A percentile compares a stretch with the other conserved stretches of the same genome.
These are phyloP conservation scores for Phanerochaete sordida DNA, from an alignment of 768 basidiomycete species.

Conservation along the genomic window DNA sequence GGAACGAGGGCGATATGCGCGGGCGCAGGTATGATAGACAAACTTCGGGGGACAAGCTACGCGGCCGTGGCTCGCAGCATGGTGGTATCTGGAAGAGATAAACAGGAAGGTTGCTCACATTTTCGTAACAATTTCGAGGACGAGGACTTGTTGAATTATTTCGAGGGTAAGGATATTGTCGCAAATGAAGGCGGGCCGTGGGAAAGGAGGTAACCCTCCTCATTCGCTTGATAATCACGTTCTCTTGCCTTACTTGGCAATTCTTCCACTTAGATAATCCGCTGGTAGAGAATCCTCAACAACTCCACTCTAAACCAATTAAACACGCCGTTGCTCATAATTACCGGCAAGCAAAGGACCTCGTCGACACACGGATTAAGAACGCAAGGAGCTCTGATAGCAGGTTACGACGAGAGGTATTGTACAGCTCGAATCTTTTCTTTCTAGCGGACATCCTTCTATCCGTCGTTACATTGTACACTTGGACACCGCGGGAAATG, in stretches of 20 bases:
- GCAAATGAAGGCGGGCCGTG: conserved; percentile 3
- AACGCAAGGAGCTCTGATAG: too few species aligned
- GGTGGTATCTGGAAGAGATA: neutral
- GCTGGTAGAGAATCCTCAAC: neutral
- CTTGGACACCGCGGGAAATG: neutral
- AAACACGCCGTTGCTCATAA: neutral
- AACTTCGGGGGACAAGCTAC: neutral
- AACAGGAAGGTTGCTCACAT: conserved; percentile 7
- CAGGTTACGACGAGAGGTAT: neutral
- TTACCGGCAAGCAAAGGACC: neutral
- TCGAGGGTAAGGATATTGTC: conserved; percentile 3
- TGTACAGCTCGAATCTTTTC: neutral
- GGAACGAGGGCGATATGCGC: neutral
- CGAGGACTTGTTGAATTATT: conserved; percentile 5
- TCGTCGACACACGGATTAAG: too few species aligned
- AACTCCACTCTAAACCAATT: neutral
- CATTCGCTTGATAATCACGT: neutral
- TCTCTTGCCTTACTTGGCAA: neutral
- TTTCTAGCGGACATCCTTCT: neutral
- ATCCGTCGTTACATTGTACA: neutral
- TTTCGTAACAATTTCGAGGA: conserved; percentile 7
- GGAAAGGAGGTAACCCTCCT: conserved; percentile 1
- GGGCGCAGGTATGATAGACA: neutral
- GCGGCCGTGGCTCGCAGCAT: neutral
- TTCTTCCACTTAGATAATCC: neutral